Conservation (phyloP, 108 stramenopile species). For the Stephanodiscus triporus region DNA sequence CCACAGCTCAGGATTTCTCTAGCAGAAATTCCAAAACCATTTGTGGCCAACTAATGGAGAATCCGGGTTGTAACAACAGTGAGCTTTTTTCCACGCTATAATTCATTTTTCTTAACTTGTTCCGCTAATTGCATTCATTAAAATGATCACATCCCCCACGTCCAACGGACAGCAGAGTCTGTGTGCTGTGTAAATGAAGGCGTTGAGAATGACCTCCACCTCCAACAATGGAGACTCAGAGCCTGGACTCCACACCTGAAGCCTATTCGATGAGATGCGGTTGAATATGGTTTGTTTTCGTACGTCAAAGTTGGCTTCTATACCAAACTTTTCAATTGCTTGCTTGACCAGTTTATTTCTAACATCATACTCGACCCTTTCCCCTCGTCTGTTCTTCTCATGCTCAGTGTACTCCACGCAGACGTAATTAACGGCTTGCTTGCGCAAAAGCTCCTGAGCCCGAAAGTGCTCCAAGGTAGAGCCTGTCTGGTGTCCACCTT, state of each 20-base stretch:
- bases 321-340: background rate
- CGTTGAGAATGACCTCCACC: background rate
- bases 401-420: no score
- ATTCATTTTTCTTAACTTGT: background rate
- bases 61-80: background rate
- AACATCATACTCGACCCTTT: no score
- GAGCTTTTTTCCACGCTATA: constrained; percentile 4
- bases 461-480: no score
- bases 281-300: background rate
- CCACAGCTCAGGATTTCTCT: background rate
- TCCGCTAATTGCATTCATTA: background rate
- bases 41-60: background rate
- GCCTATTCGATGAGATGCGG: background rate
- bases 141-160: background rate
- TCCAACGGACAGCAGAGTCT: background rate
- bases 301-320: background rate
- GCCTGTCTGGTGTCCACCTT: no score
- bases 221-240: background rate
- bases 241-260: constrained; percentile 8
- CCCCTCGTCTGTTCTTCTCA: no score
- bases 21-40: background rate
- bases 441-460: no score
- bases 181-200: background rate
- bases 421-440: no score
- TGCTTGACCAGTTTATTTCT: background rate